Base-by-base conservation (phyloP, 1,139 yeast species). In the Saccharomyces pastorianus region DNA sequence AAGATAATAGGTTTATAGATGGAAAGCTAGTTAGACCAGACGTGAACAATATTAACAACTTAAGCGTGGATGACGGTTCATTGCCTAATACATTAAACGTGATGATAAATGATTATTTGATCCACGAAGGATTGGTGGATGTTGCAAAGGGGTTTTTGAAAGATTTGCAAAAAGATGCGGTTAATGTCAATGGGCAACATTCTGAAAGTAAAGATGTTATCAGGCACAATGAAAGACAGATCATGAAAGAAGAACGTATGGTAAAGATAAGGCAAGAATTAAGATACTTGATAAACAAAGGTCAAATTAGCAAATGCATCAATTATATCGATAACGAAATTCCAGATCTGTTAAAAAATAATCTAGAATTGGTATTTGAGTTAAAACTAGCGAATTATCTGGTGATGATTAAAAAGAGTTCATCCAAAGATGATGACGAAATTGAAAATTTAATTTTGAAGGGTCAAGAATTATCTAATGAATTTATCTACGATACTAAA, bases 91-190 rank as follows among this genome's bases (percentile, higher is more conserved):
- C 80, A 46, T 70, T 84, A 51, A 82, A 84, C 62, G 71, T 76
- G 23, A 73, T 88, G 59, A 83, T 90, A 3, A 76, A 81, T 55
- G 83, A 84, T 5, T 89, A 88, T 67, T 78, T 90, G 54, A 77
- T 81, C 41, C 86, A 87, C 61, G 82, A 84, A 61, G 96, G 96
- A 0, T 84, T 81, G 64, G 74, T 80, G 53, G 84, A 84, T 49
- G 82, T 90, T 0, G 82, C 85, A 8, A 77, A 77, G 54, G 83
- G 88, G 0, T 84, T 89, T 61, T 71, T 78, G 28, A 68, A 71
- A 27, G 88, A 80, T 58, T 67, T 82, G 46, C 61, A 61, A 44
- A 64, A 61, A n/a, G 67, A 66, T 47, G 61, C 58, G 48, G 64
- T 62, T 8, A 61, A 64, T 38, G 64, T 61, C 25, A 32, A 55